These are phyloP conservation scores for Elongisporangium anandrum DNA, from an alignment of 352 stramenopile species.

Conservation along the genomic window DNA sequence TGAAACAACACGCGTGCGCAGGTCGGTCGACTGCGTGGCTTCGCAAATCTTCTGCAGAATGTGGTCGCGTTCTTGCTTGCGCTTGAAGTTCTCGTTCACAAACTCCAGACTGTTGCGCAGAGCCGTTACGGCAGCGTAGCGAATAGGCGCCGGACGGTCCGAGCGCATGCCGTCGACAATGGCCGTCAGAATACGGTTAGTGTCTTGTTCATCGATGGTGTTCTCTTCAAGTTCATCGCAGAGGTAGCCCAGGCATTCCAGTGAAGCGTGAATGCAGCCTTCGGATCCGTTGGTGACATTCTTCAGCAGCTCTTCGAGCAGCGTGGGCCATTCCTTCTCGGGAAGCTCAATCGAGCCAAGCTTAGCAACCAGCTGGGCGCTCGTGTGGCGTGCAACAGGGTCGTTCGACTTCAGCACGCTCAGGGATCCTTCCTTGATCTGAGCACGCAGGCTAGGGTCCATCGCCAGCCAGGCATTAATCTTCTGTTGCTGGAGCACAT, in stretches of 20 bases:
- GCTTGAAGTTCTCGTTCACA: slow-evolving; percentile 95
- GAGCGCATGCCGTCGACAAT: slow-evolving; percentile 95
- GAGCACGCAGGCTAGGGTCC: slow-evolving; percentile 50
- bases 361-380: slow-evolving; percentile 92
- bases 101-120: slow-evolving; percentile 96
- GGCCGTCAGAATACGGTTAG: slow-evolving; percentile 95
- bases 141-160: slow-evolving; percentile 84
- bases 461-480: slow-evolving; percentile 76
- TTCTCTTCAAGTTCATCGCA: slow-evolving; percentile 80
- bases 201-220: slow-evolving; percentile 75
- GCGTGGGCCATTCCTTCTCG: slow-evolving; percentile 91
- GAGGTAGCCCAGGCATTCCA: slow-evolving; percentile 83
- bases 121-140: slow-evolving; percentile 89
- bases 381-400: slow-evolving; percentile 71
- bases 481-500: slow-evolving; percentile 76
- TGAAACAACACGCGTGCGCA: slow-evolving; percentile 84
- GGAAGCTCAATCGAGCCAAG: slow-evolving; percentile 93
- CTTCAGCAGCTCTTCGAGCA: slow-evolving; percentile 89
- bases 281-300: slow-evolving; percentile 90
- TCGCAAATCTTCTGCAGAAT: slow-evolving; percentile 96
- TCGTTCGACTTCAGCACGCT: slow-evolving; percentile 60
- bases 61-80: slow-evolving; percentile 92
- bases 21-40: slow-evolving; percentile 89
- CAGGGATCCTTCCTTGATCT: slow-evolving; percentile 79
- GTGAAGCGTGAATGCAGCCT: slow-evolving; percentile 87